Percentiles rank a stretch among this genome's conserved stretches.
phyloP scores from a whole-genome alignment of 2,329 filamentous ascomycete species.

The Microsporum audouinii region DNA sequence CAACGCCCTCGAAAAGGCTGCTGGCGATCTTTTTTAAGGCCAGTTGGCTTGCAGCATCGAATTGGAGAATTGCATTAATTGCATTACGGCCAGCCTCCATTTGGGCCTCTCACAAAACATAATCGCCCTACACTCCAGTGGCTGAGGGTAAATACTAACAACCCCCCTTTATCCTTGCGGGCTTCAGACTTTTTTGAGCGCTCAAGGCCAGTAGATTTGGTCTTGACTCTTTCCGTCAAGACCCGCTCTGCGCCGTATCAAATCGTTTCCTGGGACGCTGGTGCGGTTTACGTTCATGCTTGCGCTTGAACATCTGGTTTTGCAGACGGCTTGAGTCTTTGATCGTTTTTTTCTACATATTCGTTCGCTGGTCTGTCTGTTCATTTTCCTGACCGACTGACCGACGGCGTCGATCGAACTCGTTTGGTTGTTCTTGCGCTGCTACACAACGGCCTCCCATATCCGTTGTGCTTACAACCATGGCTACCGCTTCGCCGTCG shows the following conservation, averaged over 20 bases:
- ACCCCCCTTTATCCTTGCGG: neutral
- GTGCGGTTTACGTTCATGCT: neutral
- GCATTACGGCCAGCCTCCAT: neutral
- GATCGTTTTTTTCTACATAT: neutral
- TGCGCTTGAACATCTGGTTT: neutral
- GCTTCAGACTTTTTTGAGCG: neutral
- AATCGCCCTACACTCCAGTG: neutral
- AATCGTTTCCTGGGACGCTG: neutral
- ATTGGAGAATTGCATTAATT: neutral
- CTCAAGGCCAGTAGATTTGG: neutral
- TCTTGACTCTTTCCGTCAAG: neutral
- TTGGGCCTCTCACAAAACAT: neutral
- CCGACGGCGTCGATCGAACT: conserved; percentile 2
- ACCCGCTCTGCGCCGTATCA: neutral
- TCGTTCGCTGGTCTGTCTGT: neutral
- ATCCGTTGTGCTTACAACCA: neutral
- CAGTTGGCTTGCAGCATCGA: neutral
- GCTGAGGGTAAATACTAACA: neutral
- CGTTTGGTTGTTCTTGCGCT: neutral
- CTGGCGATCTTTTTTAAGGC: neutral
- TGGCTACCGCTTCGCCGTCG: neutral
- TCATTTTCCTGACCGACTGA: neutral
- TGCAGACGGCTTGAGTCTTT: neutral
- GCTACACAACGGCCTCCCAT: neutral
- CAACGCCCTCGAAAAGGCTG: neutral